Base-by-base conservation (phyloP, 495 filamentous ascomycete genomes). In the Penicillium lagena region DNA sequence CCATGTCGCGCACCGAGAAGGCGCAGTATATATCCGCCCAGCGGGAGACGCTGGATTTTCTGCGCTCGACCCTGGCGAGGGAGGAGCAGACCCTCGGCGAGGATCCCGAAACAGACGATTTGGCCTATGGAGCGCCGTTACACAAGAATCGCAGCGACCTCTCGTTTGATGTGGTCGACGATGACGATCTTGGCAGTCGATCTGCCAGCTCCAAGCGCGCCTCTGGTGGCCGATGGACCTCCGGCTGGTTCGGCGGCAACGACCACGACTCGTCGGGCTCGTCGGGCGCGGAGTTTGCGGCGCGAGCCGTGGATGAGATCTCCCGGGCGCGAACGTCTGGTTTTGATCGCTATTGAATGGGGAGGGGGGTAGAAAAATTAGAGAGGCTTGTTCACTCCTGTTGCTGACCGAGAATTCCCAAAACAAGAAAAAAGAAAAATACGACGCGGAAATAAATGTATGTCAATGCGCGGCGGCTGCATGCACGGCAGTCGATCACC, bases 121-220 rank as follows among this genome's bases (percentile, higher is more conserved):
- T 76, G 58, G 58, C 69, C 35, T 64, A 71, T 46, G 61, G 64
- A 11, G 61, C 70, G 39, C 66, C 79, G 7, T 55, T 89, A 56
- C 76, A 68, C 35, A 89, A 86, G 73, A 89, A 83, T 54, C 72
- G 73, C 47, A 87, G 83, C 42, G 86, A 89, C 51, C 76, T 73
- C 31, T 88, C 90, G 47, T 95, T 95, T 58, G 86, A 91, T 55
- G 82, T 85, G 55, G 82, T 95, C 49, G 83, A 89, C 32, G 72
- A 74, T n/a, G 83, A 86, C 43, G 85, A 84, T 51, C 72, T 75
- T 1, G 71, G 58, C 28, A 58, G 50, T n/a, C 58, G 1, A 39
- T 42, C 3, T 50, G 55, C 12, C 49, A 53, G 28, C 59, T 22
- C 22, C 22, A 22, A 22, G 22, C 22, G 22, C 22, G 22, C 22